Percentiles rank a stretch among this genome's conserved stretches.
phyloP scores from a whole-genome alignment of 2,329 filamentous ascomycete genomes.

The Fusarium compactum region DNA sequence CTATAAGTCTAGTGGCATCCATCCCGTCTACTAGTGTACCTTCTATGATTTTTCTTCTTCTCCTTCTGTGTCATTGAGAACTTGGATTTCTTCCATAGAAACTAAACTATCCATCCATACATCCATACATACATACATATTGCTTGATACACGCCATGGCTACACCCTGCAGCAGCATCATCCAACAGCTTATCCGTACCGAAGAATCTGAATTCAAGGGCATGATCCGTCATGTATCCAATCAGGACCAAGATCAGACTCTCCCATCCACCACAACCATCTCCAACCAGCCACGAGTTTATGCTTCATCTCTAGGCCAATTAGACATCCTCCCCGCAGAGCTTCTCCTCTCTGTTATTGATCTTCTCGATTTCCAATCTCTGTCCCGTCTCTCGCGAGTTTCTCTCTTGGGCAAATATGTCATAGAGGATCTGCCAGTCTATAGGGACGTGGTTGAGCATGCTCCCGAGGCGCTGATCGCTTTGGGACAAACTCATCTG shows the following conservation, averaged over 20 bases:
- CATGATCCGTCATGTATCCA: slow-evolving; percentile 31
- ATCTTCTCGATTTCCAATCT: slow-evolving; percentile 48
- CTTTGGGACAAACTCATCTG: slow-evolving; percentile 43
- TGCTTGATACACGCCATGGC: slow-evolving; percentile 9
- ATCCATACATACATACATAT: neutral
- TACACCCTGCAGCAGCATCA: slow-evolving; percentile 10
- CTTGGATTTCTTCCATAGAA: slow-evolving; percentile 5
- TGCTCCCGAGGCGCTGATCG: slow-evolving; percentile 46
- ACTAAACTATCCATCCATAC: neutral
- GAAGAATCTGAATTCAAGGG: slow-evolving; percentile 39
- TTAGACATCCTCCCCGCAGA: slow-evolving; percentile 47
- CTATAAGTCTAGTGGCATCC: slow-evolving; percentile 35
- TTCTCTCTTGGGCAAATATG: slow-evolving; percentile 42
- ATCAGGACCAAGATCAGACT: slow-evolving; percentile 17
- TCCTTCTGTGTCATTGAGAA: slow-evolving; percentile 4
- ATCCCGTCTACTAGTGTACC: slow-evolving; percentile 20
- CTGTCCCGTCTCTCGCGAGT: slow-evolving; percentile 47
- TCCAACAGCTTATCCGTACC: slow-evolving; percentile 30
- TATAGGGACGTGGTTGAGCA: slow-evolving; percentile 59
- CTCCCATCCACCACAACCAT: slow-evolving; percentile 21
- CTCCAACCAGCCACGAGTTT: slow-evolving; percentile 14
- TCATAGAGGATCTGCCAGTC: slow-evolving; percentile 49
- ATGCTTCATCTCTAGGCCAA: slow-evolving; percentile 42
- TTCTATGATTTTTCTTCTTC: slow-evolving; percentile 16
- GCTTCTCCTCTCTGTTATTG: slow-evolving; percentile 42